phyloP scores from a whole-genome alignment of 2,329 filamentous ascomycete genomes.

The Ophidiomyces ophidiicola region DNA sequence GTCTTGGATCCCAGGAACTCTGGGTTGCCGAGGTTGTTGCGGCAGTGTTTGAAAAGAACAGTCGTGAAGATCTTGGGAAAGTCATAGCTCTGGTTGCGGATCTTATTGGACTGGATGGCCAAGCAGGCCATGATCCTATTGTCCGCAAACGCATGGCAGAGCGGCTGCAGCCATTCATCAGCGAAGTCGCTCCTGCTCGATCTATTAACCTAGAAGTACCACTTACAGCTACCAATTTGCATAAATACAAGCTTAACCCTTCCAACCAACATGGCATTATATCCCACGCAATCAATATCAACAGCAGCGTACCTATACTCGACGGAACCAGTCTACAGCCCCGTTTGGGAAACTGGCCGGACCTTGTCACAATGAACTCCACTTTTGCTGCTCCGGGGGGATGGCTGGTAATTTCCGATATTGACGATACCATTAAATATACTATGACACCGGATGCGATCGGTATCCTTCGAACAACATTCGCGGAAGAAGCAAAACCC shows the following conservation, averaged over 20 bases:
- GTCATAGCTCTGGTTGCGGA: conserved; percentile 59
- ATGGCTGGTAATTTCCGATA: conserved; percentile 76
- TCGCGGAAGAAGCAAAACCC: conserved; percentile 59
- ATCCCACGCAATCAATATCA: conserved; percentile 46
- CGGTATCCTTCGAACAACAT: conserved; percentile 73
- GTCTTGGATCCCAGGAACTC: conserved; percentile 21
- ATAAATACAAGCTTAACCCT: conserved; percentile 50
- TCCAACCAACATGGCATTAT: conserved; percentile 61
- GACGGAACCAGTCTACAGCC: conserved; percentile 40
- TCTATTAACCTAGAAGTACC: conserved; percentile 53
- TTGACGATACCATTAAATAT: conserved; percentile 92
- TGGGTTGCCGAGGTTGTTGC: conserved; percentile 80
- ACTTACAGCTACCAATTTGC: conserved; percentile 35
- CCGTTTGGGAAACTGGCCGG: conserved; percentile 19
- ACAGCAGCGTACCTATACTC: conserved; percentile 25
- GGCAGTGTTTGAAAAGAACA: conserved; percentile 64
- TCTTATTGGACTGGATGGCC: conserved; percentile 53
- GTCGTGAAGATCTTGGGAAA: conserved; percentile 53
- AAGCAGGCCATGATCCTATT: conserved; percentile 39
- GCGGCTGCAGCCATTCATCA: conserved; percentile 54
- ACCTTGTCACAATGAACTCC: conserved; percentile 52
- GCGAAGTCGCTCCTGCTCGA: conserved; percentile 59
- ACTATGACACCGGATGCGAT: conserved; percentile 69
- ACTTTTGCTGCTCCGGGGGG: conserved; percentile 63
- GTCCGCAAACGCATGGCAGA: conserved; percentile 54